Conservation (phyloP, 225 moss, liverwort and hornwort species). For the Physcomitrium patens region DNA sequence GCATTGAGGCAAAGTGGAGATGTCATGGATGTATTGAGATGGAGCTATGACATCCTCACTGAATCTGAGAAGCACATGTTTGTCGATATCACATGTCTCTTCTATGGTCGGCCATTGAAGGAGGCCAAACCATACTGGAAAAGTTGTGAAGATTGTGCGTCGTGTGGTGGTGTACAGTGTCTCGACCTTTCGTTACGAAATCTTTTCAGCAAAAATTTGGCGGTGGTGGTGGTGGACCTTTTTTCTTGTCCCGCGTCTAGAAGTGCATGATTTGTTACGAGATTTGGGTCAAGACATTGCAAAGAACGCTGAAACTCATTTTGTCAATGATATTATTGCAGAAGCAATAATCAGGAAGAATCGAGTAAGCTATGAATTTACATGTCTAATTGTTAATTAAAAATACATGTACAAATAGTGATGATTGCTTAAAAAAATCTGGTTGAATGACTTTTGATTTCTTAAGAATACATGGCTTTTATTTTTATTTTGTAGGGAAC, state of each 20-base stretch:
- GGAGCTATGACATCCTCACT: not conserved
- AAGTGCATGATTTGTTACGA: not conserved
- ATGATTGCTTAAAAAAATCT: too few relatives aligned
- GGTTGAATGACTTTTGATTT: too few relatives aligned
- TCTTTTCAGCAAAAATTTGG: not conserved
- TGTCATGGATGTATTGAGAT: constrained; percentile 9
- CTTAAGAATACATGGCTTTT: not conserved
- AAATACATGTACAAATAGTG: too few relatives aligned
- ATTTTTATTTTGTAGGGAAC: not conserved
- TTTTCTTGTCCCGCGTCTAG: too few relatives aligned
- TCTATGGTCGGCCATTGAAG: not conserved
- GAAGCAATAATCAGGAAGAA: not conserved
- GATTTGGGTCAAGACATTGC: not conserved
- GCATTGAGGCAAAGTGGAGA: constrained; percentile 2
- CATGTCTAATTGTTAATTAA: too few relatives aligned
- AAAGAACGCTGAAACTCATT: not conserved
- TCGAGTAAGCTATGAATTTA: not conserved
- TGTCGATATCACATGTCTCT: constrained; percentile 10
- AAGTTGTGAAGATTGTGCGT: not conserved
- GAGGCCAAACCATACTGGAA: constrained; percentile 14
- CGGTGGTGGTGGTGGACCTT: not conserved
- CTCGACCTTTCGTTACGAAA: not conserved
- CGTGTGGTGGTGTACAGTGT: not conserved
- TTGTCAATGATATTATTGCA: not conserved
- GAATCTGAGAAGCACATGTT: not conserved